Conservation (phyloP, 305 asterid species). For the Plantago rigida region DNA sequence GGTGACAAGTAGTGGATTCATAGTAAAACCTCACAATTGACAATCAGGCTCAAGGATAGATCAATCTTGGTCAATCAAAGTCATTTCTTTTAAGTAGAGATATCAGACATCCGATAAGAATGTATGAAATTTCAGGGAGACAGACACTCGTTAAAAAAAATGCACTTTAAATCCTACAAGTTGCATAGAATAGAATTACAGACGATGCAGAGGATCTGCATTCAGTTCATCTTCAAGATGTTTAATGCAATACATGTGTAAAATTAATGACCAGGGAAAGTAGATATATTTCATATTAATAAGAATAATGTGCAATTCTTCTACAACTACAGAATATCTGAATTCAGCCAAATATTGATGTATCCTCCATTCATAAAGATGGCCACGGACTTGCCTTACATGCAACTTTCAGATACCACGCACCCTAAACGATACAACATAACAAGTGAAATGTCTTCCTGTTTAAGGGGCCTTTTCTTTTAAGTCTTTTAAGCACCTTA, state of each 20-base stretch:
- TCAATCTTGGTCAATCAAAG: neutral
- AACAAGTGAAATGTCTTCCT: too few species aligned
- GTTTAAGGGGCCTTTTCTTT: too few species aligned
- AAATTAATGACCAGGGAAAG: neutral
- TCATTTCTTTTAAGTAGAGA: neutral
- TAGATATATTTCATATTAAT: neutral
- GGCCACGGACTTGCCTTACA: too few species aligned
- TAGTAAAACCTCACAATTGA: constrained; percentile 8
- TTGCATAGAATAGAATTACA: neutral
- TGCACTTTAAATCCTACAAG: neutral
- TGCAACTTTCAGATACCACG: too few species aligned
- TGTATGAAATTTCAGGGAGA: too few species aligned
- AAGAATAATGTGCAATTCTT: neutral
- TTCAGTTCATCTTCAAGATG: neutral
- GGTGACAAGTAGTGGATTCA: constrained; percentile 19
- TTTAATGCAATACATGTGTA: neutral
- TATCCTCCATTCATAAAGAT: too few species aligned
- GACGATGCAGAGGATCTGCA: neutral
- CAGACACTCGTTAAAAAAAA: too few species aligned
- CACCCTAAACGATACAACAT: too few species aligned
- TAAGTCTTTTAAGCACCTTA: too few species aligned
- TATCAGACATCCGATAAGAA: neutral
- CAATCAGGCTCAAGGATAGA: neutral
- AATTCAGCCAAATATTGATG: too few species aligned
- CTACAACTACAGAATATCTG: neutral